A percentile compares a stretch with the other conserved stretches of the same genome.
Conservation (phyloP, 352 stramenopile species). For the Aphanomyces euteiches region DNA sequence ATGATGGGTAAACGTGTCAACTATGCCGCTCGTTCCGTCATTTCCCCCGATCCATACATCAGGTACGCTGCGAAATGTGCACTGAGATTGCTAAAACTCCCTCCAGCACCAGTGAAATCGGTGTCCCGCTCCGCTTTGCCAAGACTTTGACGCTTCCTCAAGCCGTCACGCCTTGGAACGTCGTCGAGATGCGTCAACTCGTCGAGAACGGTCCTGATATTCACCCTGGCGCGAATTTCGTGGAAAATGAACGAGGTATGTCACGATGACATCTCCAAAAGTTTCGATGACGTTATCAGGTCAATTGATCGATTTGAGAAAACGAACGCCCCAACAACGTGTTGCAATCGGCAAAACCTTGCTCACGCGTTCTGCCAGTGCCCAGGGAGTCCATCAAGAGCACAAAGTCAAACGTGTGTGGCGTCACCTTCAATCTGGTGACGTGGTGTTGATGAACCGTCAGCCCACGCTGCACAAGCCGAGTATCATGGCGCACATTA, state of each 20-base stretch:
- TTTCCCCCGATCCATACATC: conserved; percentile 99
- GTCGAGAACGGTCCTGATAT: conserved; percentile 95
- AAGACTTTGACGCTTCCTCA: conserved; percentile 98
- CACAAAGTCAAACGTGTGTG: conserved; percentile 94
- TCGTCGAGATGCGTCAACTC: conserved; percentile 94
- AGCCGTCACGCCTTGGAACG: conserved; percentile 97
- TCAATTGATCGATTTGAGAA: conserved; percentile 91
- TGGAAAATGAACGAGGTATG: conserved; percentile 88
- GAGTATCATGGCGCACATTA: conserved; percentile 99
- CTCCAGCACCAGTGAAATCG: conserved; percentile 98
- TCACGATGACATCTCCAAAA: not conserved
- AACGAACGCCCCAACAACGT: conserved; percentile 90
- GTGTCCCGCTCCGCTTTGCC: conserved; percentile 97
- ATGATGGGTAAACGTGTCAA: conserved; percentile 99
- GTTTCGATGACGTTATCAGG: conserved; percentile 41
- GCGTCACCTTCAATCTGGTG: conserved; percentile 95
- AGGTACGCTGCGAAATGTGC: not conserved
- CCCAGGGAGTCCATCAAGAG: conserved; percentile 65
- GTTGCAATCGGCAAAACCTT: conserved; percentile 95
- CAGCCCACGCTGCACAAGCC: conserved; percentile 99
- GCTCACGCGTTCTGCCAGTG: conserved; percentile 83
- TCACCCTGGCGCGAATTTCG: conserved; percentile 97
- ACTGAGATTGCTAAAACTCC: too few species aligned
- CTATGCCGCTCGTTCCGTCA: conserved; percentile 98
- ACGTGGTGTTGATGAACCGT: conserved; percentile 99